Conservation (phyloP, 2,329 filamentous ascomycete genomes). For the Clonostachys byssicola region DNA sequence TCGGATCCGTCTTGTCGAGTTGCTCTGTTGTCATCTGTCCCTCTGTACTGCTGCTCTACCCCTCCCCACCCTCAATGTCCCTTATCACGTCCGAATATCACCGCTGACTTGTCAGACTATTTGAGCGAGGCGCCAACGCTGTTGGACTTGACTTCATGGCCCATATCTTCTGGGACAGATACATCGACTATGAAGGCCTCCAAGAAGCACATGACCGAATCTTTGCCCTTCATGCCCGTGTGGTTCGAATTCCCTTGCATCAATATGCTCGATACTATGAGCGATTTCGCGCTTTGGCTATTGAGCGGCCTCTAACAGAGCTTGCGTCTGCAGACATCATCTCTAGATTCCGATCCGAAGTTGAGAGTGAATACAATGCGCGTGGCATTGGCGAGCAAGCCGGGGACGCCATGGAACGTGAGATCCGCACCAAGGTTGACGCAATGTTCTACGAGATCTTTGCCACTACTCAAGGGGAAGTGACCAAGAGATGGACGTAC, state of each 20-base stretch:
- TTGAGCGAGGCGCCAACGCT: conserved; percentile 80
- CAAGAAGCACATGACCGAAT: conserved; percentile 80
- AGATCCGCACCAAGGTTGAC: conserved; percentile 77
- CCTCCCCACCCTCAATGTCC: conserved; percentile 10
- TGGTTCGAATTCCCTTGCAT: conserved; percentile 90
- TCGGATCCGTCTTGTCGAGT: conserved; percentile 1
- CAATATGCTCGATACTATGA: conserved; percentile 96
- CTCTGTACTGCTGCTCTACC: conserved; percentile 53
- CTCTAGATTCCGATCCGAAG: background rate
- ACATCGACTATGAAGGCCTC: conserved; percentile 93
- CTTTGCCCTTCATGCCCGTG: conserved; percentile 75
- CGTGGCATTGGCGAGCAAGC: conserved; percentile 71
- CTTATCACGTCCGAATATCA: too few species aligned
- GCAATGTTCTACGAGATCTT: conserved; percentile 78
- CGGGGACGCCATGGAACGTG: conserved; percentile 65
- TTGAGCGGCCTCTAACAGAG: conserved; percentile 68
- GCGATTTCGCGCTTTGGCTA: conserved; percentile 74
- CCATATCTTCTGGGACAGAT: conserved; percentile 98
- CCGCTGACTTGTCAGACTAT: conserved; percentile 57
- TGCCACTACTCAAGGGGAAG: conserved; percentile 77
- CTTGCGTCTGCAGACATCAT: conserved; percentile 51
- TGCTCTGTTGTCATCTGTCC: conserved; percentile 8
- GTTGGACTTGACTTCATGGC: conserved; percentile 92
- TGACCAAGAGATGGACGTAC: conserved; percentile 89
- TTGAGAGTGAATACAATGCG: conserved; percentile 50